Evolutionary conservation across 106 monocot species (phyloP).

Genomic region (Acorus gramineus): DNA sequence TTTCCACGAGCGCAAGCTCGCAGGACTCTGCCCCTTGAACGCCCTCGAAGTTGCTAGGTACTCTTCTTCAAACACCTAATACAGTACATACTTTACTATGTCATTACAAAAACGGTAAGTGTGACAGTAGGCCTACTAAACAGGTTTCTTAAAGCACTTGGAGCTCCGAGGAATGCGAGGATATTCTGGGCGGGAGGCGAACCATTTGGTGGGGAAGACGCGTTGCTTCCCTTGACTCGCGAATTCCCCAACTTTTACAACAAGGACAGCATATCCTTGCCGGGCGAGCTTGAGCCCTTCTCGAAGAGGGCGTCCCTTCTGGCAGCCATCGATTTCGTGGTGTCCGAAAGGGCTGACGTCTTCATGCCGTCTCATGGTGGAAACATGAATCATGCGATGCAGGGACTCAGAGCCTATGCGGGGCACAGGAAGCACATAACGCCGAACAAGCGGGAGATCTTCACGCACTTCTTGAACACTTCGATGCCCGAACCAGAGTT

Average conservation of each 20-base stretch:
- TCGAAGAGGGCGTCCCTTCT: constrained; percentile 55
- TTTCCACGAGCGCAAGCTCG: constrained; percentile 71
- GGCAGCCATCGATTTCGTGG: constrained; percentile 85
- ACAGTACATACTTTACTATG: neutral
- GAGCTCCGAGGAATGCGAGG: constrained; percentile 47
- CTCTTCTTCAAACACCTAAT: neutral
- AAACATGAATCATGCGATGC: constrained; percentile 78
- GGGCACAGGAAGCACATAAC: constrained; percentile 84
- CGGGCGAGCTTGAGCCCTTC: constrained; percentile 57
- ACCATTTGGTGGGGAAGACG: constrained; percentile 58
- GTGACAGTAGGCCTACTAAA: neutral
- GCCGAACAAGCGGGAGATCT: constrained; percentile 87
- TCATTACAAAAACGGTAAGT: neutral
- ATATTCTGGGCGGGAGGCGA: constrained; percentile 94
- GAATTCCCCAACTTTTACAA: constrained; percentile 72
- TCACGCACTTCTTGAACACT: constrained; percentile 56
- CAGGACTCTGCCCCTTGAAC: constrained; percentile 76
- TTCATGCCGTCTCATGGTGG: constrained; percentile 97
- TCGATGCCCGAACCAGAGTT: constrained; percentile 51
- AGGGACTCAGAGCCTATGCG: constrained; percentile 60
- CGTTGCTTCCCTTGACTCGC: constrained; percentile 36
- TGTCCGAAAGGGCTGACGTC: constrained; percentile 70
- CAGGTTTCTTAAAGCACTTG: constrained; percentile 77
- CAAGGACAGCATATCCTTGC: constrained; percentile 61
- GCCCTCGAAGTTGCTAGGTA: constrained; percentile 71